Percentiles rank a stretch among this genome's conserved stretches.
These are phyloP conservation scores for Diaporthe capsici DNA, from an alignment of 2,329 filamentous ascomycete genomes.

Conservation along the genomic window DNA sequence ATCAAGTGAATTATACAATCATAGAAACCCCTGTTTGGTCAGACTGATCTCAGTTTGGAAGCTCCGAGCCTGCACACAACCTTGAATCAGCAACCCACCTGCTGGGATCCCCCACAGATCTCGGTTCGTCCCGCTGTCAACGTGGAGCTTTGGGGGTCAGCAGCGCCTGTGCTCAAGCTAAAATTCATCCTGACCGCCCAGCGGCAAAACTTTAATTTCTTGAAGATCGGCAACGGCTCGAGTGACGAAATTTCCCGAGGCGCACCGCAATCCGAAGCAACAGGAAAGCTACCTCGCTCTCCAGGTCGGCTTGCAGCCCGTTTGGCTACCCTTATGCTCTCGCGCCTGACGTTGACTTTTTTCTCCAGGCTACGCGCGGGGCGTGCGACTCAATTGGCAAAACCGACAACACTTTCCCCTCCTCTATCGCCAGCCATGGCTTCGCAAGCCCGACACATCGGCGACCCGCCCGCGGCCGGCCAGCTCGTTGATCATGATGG, in stretches of 20 bases:
- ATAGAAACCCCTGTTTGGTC: not conserved
- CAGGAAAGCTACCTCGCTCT: not conserved
- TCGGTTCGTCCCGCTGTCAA: slow-evolving; percentile 35
- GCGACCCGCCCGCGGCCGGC: slow-evolving; percentile 49
- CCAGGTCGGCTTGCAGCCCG: slow-evolving; percentile 3
- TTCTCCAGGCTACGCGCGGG: slow-evolving; percentile 17
- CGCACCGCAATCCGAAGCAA: not conserved
- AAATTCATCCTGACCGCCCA: slow-evolving; percentile 34
- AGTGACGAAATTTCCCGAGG: slow-evolving; percentile 15
- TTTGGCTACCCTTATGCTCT: slow-evolving; percentile 32
- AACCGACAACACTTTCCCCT: not conserved
- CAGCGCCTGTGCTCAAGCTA: slow-evolving; percentile 27
- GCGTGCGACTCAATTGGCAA: slow-evolving; percentile 9
- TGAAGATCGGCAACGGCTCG: slow-evolving; percentile 10
- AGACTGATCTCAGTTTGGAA: not conserved
- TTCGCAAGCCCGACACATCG: slow-evolving; percentile 42
- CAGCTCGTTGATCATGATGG: slow-evolving; percentile 58
- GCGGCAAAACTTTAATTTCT: slow-evolving; percentile 36
- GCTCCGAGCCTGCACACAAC: not conserved
- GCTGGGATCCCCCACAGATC: slow-evolving; percentile 26
- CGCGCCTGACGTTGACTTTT: slow-evolving; percentile 8
- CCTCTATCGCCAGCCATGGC: slow-evolving; percentile 44
- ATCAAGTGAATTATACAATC: not conserved
- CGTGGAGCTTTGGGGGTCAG: not conserved
- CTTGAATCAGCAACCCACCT: slow-evolving; percentile 3